Percentiles rank a stretch among this genome's conserved stretches.
These are phyloP conservation scores for Echites panduratus DNA, from an alignment of 257 asterid genomes.

Conservation along the genomic window DNA sequence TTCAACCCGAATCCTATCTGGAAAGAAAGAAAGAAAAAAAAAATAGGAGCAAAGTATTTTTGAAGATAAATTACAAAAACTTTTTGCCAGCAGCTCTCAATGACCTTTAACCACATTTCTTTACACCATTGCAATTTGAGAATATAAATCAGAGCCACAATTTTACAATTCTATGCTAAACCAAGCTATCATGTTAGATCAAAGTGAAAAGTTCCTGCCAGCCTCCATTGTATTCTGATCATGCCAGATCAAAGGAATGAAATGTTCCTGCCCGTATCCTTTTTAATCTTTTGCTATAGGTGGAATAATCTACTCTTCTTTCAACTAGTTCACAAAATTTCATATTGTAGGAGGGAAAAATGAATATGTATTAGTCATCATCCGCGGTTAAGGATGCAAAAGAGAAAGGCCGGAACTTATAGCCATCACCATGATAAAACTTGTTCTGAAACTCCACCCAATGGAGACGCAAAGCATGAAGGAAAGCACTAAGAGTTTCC, in stretches of 20 bases:
- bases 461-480: constrained; percentile 88
- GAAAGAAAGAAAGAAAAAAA: constrained; percentile 10
- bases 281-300: not conserved
- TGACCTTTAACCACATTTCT: constrained; percentile 11
- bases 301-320: constrained; percentile 16
- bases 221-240: not conserved
- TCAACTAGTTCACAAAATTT: constrained; percentile 24
- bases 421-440: constrained; percentile 86
- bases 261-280: constrained; percentile 8
- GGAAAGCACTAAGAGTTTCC: constrained; percentile 95
- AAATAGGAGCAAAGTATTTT: constrained; percentile 11
- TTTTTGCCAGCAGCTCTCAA: constrained; percentile 14
- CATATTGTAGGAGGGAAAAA: constrained; percentile 8
- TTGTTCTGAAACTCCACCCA: constrained; percentile 95
- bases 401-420: constrained; percentile 75
- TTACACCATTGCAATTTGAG: constrained; percentile 19
- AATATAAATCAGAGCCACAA: constrained; percentile 28
- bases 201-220: constrained; percentile 16
- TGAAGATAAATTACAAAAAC: constrained; percentile 30
- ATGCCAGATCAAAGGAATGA: constrained; percentile 19
- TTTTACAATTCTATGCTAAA: constrained; percentile 30
- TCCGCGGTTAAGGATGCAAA: constrained; percentile 57
- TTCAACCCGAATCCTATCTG: constrained; percentile 15
- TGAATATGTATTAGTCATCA: constrained; percentile 36
- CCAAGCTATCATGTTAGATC: constrained; percentile 18